phyloP scores from a whole-genome alignment of 805 yeast genomes.

The Nakazawaea ishiwadae region DNA sequence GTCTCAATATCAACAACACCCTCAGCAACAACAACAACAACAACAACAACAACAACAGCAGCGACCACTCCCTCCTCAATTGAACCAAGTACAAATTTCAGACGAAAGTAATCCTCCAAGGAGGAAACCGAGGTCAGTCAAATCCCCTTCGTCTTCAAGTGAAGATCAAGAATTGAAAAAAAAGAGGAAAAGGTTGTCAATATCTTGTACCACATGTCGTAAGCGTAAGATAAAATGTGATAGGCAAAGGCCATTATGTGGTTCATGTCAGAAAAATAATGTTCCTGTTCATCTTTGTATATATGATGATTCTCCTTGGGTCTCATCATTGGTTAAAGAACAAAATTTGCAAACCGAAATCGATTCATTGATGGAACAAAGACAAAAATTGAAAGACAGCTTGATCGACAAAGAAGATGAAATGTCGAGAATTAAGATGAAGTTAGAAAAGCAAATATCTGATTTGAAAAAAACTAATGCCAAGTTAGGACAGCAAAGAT shows the following conservation, averaged over 20 bases:
- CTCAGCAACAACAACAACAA: not conserved
- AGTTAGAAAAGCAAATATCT: not conserved
- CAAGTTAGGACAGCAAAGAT: not conserved
- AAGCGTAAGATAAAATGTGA: constrained; percentile 37
- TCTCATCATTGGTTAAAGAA: constrained; percentile 12
- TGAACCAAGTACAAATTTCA: not conserved
- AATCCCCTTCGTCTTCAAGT: constrained; percentile 1
- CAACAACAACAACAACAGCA: not conserved
- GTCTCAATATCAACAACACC: not conserved
- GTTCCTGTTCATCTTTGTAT: constrained; percentile 20
- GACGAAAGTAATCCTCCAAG: not conserved
- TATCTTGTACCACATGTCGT: constrained; percentile 37
- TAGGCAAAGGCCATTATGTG: constrained; percentile 30
- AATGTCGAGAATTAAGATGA: not conserved
- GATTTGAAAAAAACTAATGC: not conserved
- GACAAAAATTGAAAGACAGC: constrained; percentile 3
- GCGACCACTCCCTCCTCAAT: not conserved
- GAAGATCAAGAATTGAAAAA: constrained; percentile 25
- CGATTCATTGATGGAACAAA: constrained; percentile 8
- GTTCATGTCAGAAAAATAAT: constrained; percentile 30
- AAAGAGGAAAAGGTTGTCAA: constrained; percentile 41
- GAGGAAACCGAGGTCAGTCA: not conserved
- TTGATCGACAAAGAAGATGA: not conserved
- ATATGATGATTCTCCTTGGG: constrained; percentile 18
- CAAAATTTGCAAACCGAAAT: constrained; percentile 10